These are phyloP conservation scores for Antitrichia curtipendula DNA, from an alignment of 225 moss, liverwort and hornwort species.

Conservation along the genomic window DNA sequence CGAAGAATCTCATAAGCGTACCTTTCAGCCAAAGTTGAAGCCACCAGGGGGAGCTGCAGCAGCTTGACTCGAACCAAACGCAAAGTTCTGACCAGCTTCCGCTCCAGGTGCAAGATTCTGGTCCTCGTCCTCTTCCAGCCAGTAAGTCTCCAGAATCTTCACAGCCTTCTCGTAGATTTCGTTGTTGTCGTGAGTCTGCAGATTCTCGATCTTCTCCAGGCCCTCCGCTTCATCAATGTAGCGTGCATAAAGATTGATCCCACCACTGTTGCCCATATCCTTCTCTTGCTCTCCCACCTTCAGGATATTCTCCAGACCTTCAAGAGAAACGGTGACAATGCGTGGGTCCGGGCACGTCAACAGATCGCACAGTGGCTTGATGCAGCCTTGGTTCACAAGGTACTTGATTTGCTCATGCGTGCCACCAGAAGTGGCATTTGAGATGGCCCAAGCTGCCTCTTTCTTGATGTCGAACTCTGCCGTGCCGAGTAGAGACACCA, in stretches of 20 bases:
- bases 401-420: conserved; percentile 96
- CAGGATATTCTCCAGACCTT: conserved; percentile 81
- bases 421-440: conserved; percentile 89
- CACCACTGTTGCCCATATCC: conserved; percentile 54
- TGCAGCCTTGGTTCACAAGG: conserved; percentile 83
- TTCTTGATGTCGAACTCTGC: conserved; percentile 98
- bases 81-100: conserved; percentile 38
- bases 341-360: conserved; percentile 82
- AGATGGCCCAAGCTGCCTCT: conserved; percentile 97
- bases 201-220: conserved; percentile 78
- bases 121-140: conserved; percentile 85
- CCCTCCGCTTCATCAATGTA: conserved; percentile 92
- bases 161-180: conserved; percentile 93
- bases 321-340: conserved; percentile 78
- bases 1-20: neutral
- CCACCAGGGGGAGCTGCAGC: conserved; percentile 63
- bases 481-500: conserved; percentile 66
- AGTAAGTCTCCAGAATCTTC: conserved; percentile 89
- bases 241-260: conserved; percentile 60
- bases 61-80: conserved; percentile 64
- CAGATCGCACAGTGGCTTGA: conserved; percentile 85
- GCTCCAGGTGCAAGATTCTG: conserved; percentile 46
- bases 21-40: conserved; percentile 82
- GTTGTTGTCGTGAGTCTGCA: conserved; percentile 91
- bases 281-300: conserved; percentile 92